These are phyloP conservation scores for Cardiospermum halicacabum DNA, from an alignment of 345 rosid genomes.

Conservation along the genomic window DNA sequence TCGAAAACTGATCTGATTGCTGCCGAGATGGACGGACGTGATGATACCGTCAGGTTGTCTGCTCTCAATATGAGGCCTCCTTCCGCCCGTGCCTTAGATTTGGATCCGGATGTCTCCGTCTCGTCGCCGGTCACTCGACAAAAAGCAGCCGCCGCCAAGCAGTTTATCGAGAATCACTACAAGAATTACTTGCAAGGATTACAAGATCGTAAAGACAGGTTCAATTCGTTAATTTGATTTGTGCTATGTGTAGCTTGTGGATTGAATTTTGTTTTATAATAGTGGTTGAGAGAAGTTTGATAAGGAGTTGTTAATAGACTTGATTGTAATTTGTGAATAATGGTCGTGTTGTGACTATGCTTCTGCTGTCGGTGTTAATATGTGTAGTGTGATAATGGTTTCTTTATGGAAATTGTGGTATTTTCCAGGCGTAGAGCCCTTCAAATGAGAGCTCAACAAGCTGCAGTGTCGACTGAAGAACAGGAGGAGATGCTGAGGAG, in stretches of 20 bases:
- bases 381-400: conserved; percentile 2
- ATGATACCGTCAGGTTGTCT: conserved; percentile 74
- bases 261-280: conserved; percentile 6
- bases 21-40: conserved; percentile 73
- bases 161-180: conserved; percentile 96
- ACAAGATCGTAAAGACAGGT: conserved; percentile 95
- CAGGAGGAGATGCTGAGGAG: conserved; percentile 86
- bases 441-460: conserved; percentile 84
- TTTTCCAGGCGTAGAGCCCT: conserved; percentile 77
- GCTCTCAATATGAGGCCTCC: conserved; percentile 52
- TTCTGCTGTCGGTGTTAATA: background rate
- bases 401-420: conserved; percentile 13
- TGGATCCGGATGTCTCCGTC: conserved; percentile 63
- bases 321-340: background rate
- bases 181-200: conserved; percentile 89
- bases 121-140: conserved; percentile 96
- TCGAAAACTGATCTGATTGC: conserved; percentile 4
- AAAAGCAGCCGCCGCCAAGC: conserved; percentile 97
- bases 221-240: background rate
- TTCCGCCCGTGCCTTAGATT: conserved; percentile 58
- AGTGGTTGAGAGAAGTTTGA: background rate
- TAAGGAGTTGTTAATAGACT: background rate
- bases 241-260: background rate
- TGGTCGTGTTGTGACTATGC: background rate
- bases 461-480: conserved; percentile 74